Base-by-base conservation (phyloP, 306 rosid species). In the Comarum palustre region DNA sequence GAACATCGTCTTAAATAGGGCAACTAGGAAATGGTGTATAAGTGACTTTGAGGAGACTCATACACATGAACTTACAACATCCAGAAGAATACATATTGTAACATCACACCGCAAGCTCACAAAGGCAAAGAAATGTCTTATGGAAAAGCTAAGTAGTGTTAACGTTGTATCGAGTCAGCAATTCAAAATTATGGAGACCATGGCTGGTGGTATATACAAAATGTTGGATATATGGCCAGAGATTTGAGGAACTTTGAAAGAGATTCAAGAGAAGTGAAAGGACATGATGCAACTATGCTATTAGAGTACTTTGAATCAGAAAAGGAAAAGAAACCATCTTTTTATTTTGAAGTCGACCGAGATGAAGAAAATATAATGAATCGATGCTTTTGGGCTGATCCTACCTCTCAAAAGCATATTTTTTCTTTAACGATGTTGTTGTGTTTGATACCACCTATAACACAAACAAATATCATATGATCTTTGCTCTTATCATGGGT, bases 221-320 rank as follows among this genome's bases (percentile, higher is more conserved):
- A 42, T 3, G 31, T 43, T 67, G 55, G 55, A 24, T 67, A 39
- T 45, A 67, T 15, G 8, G 41, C 5, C 1, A 67, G 2, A 43
- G 71, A 67, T 67, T n/a, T 42, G 29, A 45, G 55, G 25, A 67
- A 67, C n/a, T 67, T 20, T 43, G 39, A 67, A 15, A 67, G 55
- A 42, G 38, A 66, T 36, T 5, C 6, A 8, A 36, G 41, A 1
- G 41, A 36, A 36, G 41, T 36, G 6, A 6, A 36, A 8, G 2
- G 41, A 36, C 9, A 36, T 36, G 41, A 36, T 36, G 41, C 41
- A 36, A 36, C 41, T 36, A 36, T 36, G 41, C 9, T 36, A 36
- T 8, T 36, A 4, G 41, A 36, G 41, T 36, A 36, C 41, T 36
- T 6, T 1, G 0, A 6, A 8, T 36, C 41, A 36, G 9, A 36